Evolutionary conservation across 805 yeast genomes (phyloP).

Genomic region (Sugiyamaella floridensis): DNA sequence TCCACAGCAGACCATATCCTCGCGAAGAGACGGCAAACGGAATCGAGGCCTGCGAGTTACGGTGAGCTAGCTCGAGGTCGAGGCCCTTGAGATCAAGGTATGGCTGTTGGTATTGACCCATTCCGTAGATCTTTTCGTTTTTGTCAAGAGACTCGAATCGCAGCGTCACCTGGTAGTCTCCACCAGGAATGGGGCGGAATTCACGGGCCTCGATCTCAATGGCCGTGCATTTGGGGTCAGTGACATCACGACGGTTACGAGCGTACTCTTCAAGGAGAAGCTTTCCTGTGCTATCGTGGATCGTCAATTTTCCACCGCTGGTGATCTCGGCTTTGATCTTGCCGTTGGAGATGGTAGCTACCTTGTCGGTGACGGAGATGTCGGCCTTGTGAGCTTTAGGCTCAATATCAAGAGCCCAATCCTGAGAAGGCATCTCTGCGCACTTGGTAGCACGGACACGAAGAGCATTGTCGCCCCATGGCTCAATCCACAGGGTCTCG

Average conservation of each 20-base stretch:
- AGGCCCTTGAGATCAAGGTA: constrained; percentile 16
- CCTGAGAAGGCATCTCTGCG: not conserved
- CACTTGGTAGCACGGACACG: constrained; percentile 13
- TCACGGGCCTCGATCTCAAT: constrained; percentile 18
- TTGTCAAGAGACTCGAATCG: constrained; percentile 13
- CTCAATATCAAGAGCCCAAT: constrained; percentile 14
- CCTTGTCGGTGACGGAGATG: not conserved
- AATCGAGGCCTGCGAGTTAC: constrained; percentile 19
- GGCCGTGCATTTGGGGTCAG: constrained; percentile 17
- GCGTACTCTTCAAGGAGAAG: constrained; percentile 16
- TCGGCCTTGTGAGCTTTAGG: not conserved
- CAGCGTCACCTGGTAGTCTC: constrained; percentile 12
- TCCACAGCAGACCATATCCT: constrained; percentile 18
- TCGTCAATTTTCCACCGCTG: constrained; percentile 11
- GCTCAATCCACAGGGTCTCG: constrained; percentile 15
- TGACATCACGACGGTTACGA: constrained; percentile 14
- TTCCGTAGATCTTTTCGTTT: constrained; percentile 19
- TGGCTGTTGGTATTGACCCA: constrained; percentile 21
- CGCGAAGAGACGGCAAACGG: constrained; percentile 18
- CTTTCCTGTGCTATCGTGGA: constrained; percentile 12
- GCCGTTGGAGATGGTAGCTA: constrained; percentile 11
- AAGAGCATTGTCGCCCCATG: constrained; percentile 18
- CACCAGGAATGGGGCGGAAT: constrained; percentile 12
- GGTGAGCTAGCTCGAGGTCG: constrained; percentile 18
- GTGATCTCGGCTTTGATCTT: constrained; percentile 12